Conservation (phyloP, 2,329 filamentous ascomycete species). For the Aspergillus versicolor region DNA sequence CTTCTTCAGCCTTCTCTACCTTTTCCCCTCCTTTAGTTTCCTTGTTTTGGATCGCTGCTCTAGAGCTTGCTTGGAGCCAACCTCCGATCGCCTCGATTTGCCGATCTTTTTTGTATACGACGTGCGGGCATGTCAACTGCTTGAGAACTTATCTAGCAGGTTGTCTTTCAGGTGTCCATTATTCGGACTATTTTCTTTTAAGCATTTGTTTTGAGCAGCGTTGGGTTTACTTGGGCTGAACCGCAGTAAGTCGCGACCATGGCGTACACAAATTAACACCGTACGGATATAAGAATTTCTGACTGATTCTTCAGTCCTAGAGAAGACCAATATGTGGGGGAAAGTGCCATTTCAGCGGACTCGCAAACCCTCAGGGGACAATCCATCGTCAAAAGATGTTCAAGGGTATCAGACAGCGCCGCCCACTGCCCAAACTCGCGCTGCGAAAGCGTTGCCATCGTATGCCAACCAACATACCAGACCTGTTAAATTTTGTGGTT, state of each 20-base stretch:
- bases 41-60: conserved; percentile 6
- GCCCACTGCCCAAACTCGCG: conserved; percentile 25
- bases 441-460: conserved; percentile 37
- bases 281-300: background rate
- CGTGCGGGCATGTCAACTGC: conserved; percentile 24
- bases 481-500: background rate
- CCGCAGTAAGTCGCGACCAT: background rate
- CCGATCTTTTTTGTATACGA: conserved; percentile 10
- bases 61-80: background rate
- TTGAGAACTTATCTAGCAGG: conserved; percentile 5
- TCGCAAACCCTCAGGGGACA: conserved; percentile 46
- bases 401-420: conserved; percentile 42
- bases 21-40: conserved; percentile 4
- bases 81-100: conserved; percentile 1
- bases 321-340: conserved; percentile 53
- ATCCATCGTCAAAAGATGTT: conserved; percentile 48
- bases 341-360: conserved; percentile 47
- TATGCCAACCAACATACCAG: conserved; percentile 26
- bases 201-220: background rate
- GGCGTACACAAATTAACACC: background rate
- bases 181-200: background rate
- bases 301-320: background rate
- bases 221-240: background rate
- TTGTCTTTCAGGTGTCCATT: conserved; percentile 2
- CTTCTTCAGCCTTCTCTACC: background rate